Percentiles rank a stretch among this genome's conserved stretches.
These are phyloP conservation scores for Symbiodinium pilosum DNA, from an alignment of 73 alveolate genomes.

Conservation along the genomic window DNA sequence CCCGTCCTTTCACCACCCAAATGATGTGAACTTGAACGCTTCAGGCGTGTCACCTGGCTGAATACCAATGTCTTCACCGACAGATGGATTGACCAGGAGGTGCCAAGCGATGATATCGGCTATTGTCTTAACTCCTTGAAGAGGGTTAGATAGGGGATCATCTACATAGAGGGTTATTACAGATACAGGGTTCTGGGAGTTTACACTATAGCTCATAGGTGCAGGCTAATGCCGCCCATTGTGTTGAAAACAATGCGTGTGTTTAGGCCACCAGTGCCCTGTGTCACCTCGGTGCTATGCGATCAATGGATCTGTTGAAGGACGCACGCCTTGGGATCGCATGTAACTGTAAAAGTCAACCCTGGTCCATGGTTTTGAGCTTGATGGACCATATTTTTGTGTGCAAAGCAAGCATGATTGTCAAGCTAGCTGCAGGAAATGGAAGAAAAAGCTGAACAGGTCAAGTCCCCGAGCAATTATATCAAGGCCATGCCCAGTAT, in stretches of 20 bases:
- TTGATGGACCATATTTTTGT: not conserved
- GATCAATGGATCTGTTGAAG: not conserved
- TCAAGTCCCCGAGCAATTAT: conserved; percentile 20
- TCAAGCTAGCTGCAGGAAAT: not conserved
- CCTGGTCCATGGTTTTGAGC: no score
- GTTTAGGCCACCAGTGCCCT: not conserved
- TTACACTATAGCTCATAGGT: no score
- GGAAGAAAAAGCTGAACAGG: conserved; percentile 30
- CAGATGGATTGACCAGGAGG: conserved; percentile 58
- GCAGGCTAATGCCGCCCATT: no score
- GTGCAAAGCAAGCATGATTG: not conserved
- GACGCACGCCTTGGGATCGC: not conserved
- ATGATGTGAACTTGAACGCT: not conserved
- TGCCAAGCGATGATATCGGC: not conserved
- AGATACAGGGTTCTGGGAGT: no score
- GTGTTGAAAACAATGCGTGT: no score
- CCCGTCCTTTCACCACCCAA: not conserved
- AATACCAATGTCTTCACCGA: conserved; percentile 55
- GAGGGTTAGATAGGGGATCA: no score
- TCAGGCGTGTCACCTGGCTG: conserved; percentile 37
- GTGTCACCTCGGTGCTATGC: not conserved
- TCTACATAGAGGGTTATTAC: no score
- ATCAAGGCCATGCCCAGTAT: not conserved
- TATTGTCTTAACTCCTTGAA: no score
- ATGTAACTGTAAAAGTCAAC: no score